Base-by-base conservation (phyloP, 202 grass and related monocot genomes). In the Carex sylvatica region DNA sequence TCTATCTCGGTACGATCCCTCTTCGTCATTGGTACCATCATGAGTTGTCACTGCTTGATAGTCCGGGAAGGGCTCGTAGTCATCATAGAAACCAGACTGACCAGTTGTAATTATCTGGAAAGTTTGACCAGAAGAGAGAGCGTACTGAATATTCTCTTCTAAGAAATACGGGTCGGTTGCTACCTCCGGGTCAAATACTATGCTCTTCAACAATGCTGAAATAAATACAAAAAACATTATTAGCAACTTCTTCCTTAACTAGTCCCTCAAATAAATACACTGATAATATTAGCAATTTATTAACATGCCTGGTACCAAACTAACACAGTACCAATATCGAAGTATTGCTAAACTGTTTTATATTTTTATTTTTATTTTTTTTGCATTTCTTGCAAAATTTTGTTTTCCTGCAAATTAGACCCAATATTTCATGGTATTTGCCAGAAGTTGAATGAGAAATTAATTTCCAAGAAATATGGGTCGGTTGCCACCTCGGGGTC, bases 111-210 rank as follows among this genome's bases (percentile, higher is more conserved):
- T 58, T 87, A 89, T 90, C 80, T 97, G 94, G 19, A 91, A 89
- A 4, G 91, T 88, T 60, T 93, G 84, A 61, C 94, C 91, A 0
- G 89, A 97, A 78, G 83, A 83, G 69, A 97, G 93, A 31, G 91
- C 94, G 47, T 91, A 67, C 55, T 90, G 88, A 54, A 80, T 79
- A 46, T 83, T 81, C 20, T 66, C 87, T 67, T 92, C 88, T 80
- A 94, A 74, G 78, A 94, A 97, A 35, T 68, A 85, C 82, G 93
- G 91, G 69, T 97, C 94, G 0, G 91, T 92, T 7, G 52, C 62
- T 51, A 89, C 77, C 68, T 94, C 71, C 2, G 89, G 91, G 62
- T 91, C 87, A 36, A 88, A 64, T 62, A 86, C 73, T 31, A 97
- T 36, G 86, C 92, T 94, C 64, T 84, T 94, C 88, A 40, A 40